Base-by-base conservation (phyloP, 2,329 filamentous ascomycete genomes). In the Calcarisporium arbuscula region DNA sequence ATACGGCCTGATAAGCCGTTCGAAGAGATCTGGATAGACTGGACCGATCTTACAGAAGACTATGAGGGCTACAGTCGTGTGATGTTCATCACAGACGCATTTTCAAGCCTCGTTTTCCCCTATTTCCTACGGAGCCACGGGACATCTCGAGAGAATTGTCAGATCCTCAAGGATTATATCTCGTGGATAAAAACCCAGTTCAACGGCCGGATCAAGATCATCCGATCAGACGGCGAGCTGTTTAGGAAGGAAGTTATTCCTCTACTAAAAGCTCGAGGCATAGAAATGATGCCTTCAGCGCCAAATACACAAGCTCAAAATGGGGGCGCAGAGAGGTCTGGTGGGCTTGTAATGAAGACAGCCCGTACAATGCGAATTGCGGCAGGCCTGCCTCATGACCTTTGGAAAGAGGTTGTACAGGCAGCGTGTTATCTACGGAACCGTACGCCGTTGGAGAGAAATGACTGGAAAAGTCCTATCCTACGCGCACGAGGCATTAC, bases 341-440 rank as follows among this genome's bases (percentile, higher is more conserved):
- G 32, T 17, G 23, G 25, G 20, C 12, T 20, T 7, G 5, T 35
- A 5, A 12, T 9, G 22, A 15, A 9, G 5, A 35, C 19, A 25
- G 32, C 32, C 6, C 22, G 32, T 8, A 18, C 32, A 15, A 35
- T 35, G 32, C 23, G 32, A 19, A 35, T 35, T 6, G 16, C 8
- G 14, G 32, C 32, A 8, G 8, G 23, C 6, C 17, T 35, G 14
- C 32, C 32, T 5, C 6, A 8, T 10, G 5, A 35, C 23, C 17
- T 35, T 19, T 35, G 32, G 32, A 18, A 8, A 5, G 32, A 35
- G 5, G 29, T 28, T 20, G 8, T 28, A 4, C 8, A 29, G 14
- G 32, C 32, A 19, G 32, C 32, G n/a, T 8, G 8, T 10, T 35
- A 35, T 26, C 20, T 35, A 25, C 17, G 17, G 15, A 35, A 35